Conservation (phyloP, 352 stramenopile genomes). For the Pythium coloratum region DNA sequence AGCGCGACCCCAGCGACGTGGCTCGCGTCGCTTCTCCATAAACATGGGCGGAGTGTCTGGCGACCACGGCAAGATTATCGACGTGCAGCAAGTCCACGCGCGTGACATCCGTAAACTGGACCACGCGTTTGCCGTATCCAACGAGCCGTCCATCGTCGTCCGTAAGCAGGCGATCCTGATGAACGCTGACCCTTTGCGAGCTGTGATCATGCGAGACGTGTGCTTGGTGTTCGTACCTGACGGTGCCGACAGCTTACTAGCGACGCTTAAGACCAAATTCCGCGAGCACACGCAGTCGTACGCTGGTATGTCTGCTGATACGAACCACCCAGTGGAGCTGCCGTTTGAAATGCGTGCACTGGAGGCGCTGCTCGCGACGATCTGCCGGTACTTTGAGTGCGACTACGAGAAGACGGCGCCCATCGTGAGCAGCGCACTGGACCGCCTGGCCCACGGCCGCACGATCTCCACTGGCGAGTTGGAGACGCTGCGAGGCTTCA, state of each 20-base stretch:
- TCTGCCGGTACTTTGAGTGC: slow-evolving; percentile 54
- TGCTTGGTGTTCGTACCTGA: slow-evolving; percentile 39
- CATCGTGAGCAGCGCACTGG: slow-evolving; percentile 39
- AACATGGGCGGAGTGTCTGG: neutral
- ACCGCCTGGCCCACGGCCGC: slow-evolving; percentile 47
- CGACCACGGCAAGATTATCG: slow-evolving; percentile 16
- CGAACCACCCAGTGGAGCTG: slow-evolving; percentile 28
- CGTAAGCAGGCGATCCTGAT: slow-evolving; percentile 79
- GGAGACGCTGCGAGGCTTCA: slow-evolving; percentile 62
- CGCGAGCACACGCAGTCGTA: slow-evolving; percentile 21
- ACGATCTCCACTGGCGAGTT: slow-evolving; percentile 44
- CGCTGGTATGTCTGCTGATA: neutral
- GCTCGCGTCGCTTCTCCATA: slow-evolving; percentile 1
- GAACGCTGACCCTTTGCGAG: slow-evolving; percentile 73
- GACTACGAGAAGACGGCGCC: slow-evolving; percentile 49
- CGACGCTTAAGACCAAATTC: slow-evolving; percentile 33
- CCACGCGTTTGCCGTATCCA: slow-evolving; percentile 69
- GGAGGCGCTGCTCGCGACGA: slow-evolving; percentile 48
- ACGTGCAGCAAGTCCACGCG: slow-evolving; percentile 60
- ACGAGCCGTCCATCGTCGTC: slow-evolving; percentile 74
- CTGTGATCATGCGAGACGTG: slow-evolving; percentile 70
- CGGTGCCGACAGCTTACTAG: slow-evolving; percentile 51
- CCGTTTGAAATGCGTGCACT: slow-evolving; percentile 65
- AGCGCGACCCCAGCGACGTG: slow-evolving; percentile 9
- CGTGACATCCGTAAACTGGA: slow-evolving; percentile 77